A percentile compares a stretch with the other conserved stretches of the same genome.
Evolutionary conservation across 768 basidiomycete species (phyloP).

Genomic region (Clavaria fumosa): DNA sequence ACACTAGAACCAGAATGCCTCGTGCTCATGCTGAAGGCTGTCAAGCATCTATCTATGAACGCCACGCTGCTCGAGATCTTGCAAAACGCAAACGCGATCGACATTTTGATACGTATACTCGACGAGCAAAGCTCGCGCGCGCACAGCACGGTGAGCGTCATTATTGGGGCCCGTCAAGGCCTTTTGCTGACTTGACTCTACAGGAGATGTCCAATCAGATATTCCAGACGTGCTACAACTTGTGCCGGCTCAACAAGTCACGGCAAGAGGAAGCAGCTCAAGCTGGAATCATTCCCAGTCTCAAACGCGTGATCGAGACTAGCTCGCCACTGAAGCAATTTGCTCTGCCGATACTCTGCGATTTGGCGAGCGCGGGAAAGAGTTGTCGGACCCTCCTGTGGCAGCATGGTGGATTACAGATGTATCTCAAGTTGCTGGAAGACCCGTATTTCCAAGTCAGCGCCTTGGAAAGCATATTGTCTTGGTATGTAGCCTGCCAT

Average conservation of each 20-base stretch:
- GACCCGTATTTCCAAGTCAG: conserved; percentile 90
- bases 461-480: conserved; percentile 77
- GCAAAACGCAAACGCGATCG: conserved; percentile 91
- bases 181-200: conserved; percentile 3
- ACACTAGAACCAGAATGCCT: conserved; percentile 78
- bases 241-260: conserved; percentile 86
- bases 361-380: conserved; percentile 90
- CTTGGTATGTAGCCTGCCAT: conserved; percentile 45
- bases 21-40: conserved; percentile 80
- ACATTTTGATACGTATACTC: conserved; percentile 74
- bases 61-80: conserved; percentile 79
- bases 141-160: conserved; percentile 55
- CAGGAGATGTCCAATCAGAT: conserved; percentile 97
- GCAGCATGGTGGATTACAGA: conserved; percentile 79
- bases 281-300: conserved; percentile 83
- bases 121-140: conserved; percentile 67
- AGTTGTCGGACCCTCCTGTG: conserved; percentile 78
- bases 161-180: neutral
- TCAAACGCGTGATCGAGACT: conserved; percentile 77
- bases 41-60: conserved; percentile 95
- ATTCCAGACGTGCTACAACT: conserved; percentile 94
- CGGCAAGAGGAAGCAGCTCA: conserved; percentile 96
- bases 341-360: conserved; percentile 91
- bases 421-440: conserved; percentile 65
- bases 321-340: conserved; percentile 94